Conservation (phyloP, 441 rosid species). For the Arabidopsis hybrid region DNA sequence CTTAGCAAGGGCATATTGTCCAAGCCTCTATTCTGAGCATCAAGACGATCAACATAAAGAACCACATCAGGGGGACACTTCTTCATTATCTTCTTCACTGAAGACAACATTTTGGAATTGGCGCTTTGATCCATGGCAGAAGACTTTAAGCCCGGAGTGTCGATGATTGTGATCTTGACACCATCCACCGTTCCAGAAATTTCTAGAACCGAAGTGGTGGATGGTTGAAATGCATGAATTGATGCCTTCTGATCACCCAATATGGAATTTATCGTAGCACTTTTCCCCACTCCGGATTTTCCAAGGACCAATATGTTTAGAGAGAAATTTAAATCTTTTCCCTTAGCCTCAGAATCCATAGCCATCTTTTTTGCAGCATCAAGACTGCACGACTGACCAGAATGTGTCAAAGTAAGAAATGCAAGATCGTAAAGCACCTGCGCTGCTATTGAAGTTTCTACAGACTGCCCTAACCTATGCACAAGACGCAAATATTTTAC, state of each 20-base stretch:
- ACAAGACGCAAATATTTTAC: slow-evolving; percentile 88
- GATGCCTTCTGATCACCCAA: slow-evolving; percentile 69
- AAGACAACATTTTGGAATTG: slow-evolving; percentile 63
- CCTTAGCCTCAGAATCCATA: slow-evolving; percentile 70
- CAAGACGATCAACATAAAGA: slow-evolving; percentile 85
- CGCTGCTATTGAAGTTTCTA: slow-evolving; percentile 72
- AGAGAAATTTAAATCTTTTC: slow-evolving; percentile 63
- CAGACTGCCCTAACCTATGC: slow-evolving; percentile 77
- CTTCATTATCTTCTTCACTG: slow-evolving; percentile 68
- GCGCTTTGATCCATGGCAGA: slow-evolving; percentile 74
- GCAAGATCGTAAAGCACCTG: slow-evolving; percentile 78
- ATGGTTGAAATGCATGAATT: slow-evolving; percentile 74
- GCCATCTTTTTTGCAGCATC: slow-evolving; percentile 80
- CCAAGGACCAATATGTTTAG: slow-evolving; percentile 87
- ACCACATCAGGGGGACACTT: slow-evolving; percentile 82
- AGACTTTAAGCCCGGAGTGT: slow-evolving; percentile 79
- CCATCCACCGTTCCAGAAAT: slow-evolving; percentile 70
- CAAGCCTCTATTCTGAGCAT: slow-evolving; percentile 74
- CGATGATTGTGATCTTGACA: slow-evolving; percentile 67
- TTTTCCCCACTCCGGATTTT: slow-evolving; percentile 93
- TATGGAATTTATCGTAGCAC: slow-evolving; percentile 87
- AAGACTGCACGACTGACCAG: slow-evolving; percentile 66
- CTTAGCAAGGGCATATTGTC: slow-evolving; percentile 75
- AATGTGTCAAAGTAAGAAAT: slow-evolving; percentile 70
- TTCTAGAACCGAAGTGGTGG: slow-evolving; percentile 68